Base-by-base conservation (phyloP, 2,329 filamentous ascomycete species). In the Aspergillus floridensis region DNA sequence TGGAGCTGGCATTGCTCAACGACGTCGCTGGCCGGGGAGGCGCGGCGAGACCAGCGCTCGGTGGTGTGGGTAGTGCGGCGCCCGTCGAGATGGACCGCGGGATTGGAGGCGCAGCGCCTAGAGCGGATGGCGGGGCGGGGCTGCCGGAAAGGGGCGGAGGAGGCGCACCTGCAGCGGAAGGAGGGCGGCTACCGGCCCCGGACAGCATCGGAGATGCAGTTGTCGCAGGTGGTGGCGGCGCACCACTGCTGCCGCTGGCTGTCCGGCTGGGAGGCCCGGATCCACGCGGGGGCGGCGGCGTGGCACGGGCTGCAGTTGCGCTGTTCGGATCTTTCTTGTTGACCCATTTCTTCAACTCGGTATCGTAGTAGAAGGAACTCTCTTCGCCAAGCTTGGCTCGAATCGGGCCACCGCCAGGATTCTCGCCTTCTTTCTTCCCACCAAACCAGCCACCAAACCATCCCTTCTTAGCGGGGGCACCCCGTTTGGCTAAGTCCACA, bases 341-440 rank as follows among this genome's bases (percentile, higher is more conserved):
- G 73, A 99, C 83, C 96, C 96, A 99, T 73, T 95, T 92, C 80
- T 96, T 96, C 55, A 96, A 84, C n/a, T 97, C 91, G 2, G 92
- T 90, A 71, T 99, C 95, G 70, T 95, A 99, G 66, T 93, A 89
- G 76, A 99, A 97, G 49, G 88, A 92, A 74, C 87, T 96, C 71
- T 95, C 87, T 75, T 99, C 96, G 62, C 93, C 96, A 8, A 99
- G 84, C 71, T 99, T 99, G 63, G 96, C 95, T 67, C 86, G 87
- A 74, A 97, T 91, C n/a, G 93, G 86, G 29, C 75, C 77, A 24
- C 69, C 66, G 52, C 69, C 68, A n/a, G 82, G 74, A 41, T 63
- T 66, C 22, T 67, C 65, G 14, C 86, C 85, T 63, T 77, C 75
- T 59, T 84, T 83, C 65, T 84, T 84, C 32, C 70, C 89, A 65